phyloP scores from a whole-genome alignment of 495 filamentous ascomycete species.

The Barbatosphaeria neglecta region DNA sequence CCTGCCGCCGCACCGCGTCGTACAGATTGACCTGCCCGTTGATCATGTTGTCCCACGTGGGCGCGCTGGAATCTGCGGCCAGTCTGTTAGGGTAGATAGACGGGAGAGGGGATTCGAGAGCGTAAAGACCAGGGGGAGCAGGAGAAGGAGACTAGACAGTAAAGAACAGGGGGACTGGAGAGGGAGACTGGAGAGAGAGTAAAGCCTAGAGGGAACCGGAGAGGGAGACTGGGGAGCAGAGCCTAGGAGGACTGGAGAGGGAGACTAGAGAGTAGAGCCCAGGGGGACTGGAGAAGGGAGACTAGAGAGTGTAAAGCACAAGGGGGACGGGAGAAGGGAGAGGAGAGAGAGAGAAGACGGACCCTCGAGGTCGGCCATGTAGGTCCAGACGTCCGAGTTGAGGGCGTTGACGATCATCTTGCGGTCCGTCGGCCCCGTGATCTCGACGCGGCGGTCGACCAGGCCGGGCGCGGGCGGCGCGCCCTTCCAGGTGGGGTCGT shows the following conservation, averaged over 20 bases:
- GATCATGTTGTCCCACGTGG: slow-evolving; percentile 99
- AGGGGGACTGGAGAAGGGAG: too few relatives aligned
- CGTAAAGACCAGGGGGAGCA: too few relatives aligned
- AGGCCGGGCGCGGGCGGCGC: slow-evolving; percentile 88
- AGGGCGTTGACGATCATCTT: slow-evolving; percentile 99
- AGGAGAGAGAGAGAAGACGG: slow-evolving; percentile 9
- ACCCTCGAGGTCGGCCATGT: slow-evolving; percentile 99
- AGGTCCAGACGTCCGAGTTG: slow-evolving; percentile 96
- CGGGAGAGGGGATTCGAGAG: too few relatives aligned
- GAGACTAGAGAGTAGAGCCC: too few relatives aligned
- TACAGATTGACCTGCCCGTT: slow-evolving; percentile 97
- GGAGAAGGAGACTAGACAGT: too few relatives aligned
- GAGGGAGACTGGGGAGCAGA: too few relatives aligned
- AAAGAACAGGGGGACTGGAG: too few relatives aligned
- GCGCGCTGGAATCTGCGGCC: slow-evolving; percentile 75
- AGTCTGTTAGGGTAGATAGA: too few relatives aligned
- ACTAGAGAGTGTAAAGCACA: too few relatives aligned
- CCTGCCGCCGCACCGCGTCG: slow-evolving; percentile 86
- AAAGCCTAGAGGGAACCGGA: too few relatives aligned
- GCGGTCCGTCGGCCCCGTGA: slow-evolving; percentile 92
- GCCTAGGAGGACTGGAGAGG: too few relatives aligned
- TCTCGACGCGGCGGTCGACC: slow-evolving; percentile 93
- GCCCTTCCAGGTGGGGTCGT: slow-evolving; percentile 88
- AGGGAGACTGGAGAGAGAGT: too few relatives aligned
- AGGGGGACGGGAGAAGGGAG: not conserved